Evolutionary conservation across 2,329 filamentous ascomycete species (phyloP).

Genomic region (Hysterium pulicare): DNA sequence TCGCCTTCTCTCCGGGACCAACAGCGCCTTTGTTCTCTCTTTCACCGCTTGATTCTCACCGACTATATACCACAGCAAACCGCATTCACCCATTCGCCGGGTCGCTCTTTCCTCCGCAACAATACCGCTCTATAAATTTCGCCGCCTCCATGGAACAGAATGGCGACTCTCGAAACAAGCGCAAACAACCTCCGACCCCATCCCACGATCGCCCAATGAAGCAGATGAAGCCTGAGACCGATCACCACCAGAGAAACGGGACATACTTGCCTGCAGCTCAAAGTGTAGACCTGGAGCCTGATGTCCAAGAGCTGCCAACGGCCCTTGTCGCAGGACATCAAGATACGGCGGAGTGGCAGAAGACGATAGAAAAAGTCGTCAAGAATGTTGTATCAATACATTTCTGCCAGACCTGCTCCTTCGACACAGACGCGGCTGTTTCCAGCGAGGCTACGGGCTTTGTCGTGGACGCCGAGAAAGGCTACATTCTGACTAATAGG

Average conservation of each 20-base stretch:
- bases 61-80: too few species aligned
- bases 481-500: conserved; percentile 58
- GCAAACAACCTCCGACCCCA: conserved; percentile 53
- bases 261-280: conserved; percentile 17
- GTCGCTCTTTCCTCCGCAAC: not conserved
- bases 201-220: conserved; percentile 53
- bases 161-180: conserved; percentile 50
- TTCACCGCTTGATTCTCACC: not conserved
- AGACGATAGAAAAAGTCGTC: conserved; percentile 89
- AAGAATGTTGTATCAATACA: conserved; percentile 97
- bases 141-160: conserved; percentile 46
- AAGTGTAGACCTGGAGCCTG: conserved; percentile 33
- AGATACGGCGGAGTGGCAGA: conserved; percentile 87
- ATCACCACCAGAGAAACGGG: conserved; percentile 39
- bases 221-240: conserved; percentile 50
- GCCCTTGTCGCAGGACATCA: conserved; percentile 43
- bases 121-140: conserved; percentile 3
- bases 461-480: conserved; percentile 89
- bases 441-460: conserved; percentile 97
- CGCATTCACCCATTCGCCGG: not conserved
- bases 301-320: conserved; percentile 41
- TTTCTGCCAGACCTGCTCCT: conserved; percentile 96
- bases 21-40: not conserved
- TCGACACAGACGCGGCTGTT: conserved; percentile 93
- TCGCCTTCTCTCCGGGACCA: not conserved